Evolutionary conservation across 192 early-diverging fungal species (phyloP).

Genomic region (Entomortierella parvispora): DNA sequence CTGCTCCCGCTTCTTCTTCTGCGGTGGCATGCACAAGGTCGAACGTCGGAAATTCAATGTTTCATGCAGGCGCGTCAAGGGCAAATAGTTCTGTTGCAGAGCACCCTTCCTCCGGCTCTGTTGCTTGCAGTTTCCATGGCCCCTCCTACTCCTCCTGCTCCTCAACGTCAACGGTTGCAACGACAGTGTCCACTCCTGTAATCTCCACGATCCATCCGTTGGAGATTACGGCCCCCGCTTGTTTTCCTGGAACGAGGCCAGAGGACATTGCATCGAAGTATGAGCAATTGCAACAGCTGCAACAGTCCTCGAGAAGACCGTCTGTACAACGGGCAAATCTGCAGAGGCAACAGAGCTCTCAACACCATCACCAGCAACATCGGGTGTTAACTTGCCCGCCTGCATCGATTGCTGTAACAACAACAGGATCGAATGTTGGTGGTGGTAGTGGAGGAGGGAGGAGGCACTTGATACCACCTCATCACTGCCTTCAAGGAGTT

Average conservation of each 20-base stretch:
- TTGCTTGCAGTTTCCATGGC: no score
- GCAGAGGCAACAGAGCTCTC: not conserved
- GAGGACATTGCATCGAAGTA: constrained; percentile 21
- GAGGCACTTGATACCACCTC: constrained; percentile 35
- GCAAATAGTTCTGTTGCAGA: no score
- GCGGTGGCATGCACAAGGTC: not conserved
- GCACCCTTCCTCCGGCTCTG: no score
- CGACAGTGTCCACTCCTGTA: not conserved
- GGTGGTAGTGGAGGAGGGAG: not conserved
- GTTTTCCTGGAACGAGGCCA: constrained; percentile 31
- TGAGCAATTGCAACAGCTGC: constrained; percentile 26
- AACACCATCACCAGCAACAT: not conserved
- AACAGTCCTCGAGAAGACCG: constrained; percentile 17
- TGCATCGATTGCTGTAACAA: not conserved
- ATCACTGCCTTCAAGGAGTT: constrained; percentile 4
- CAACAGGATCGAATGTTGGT: not conserved
- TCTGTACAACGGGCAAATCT: not conserved
- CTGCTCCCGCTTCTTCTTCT: no score
- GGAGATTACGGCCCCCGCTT: constrained; percentile 24
- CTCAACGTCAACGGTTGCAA: not conserved
- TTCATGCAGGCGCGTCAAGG: no score
- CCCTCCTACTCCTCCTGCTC: no score
- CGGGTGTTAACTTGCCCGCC: not conserved
- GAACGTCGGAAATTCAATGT: not conserved
- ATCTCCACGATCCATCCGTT: not conserved